These are phyloP conservation scores for Colletotrichum sp. DNA, from an alignment of 2,329 filamentous ascomycete genomes.

Conservation along the genomic window DNA sequence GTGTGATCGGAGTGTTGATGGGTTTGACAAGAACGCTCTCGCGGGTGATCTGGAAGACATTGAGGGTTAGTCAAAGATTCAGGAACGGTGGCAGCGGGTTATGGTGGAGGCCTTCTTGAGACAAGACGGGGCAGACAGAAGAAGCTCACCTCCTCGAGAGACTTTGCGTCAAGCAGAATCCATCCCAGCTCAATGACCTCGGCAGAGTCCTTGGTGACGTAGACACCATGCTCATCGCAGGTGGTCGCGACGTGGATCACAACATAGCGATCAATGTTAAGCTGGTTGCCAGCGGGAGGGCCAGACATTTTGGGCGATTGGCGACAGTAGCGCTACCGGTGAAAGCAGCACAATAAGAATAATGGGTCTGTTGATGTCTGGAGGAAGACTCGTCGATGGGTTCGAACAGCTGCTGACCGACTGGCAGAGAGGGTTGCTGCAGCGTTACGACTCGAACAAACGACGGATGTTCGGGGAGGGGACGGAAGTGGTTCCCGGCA, in stretches of 20 bases:
- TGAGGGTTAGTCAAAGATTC: constrained; percentile 17
- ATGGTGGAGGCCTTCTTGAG: not conserved
- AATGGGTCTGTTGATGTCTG: constrained; percentile 1
- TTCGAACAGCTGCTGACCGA: constrained; percentile 3
- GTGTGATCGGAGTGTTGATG: constrained; percentile 97
- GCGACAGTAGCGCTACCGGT: constrained; percentile 18
- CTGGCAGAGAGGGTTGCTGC: constrained; percentile 4
- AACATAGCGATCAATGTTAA: constrained; percentile 92
- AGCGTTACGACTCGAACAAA: constrained; percentile 21
- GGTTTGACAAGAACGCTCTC: constrained; percentile 98
- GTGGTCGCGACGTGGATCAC: constrained; percentile 99
- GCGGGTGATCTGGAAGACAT: constrained; percentile 75
- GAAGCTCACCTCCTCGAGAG: constrained; percentile 82
- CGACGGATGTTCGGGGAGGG: constrained; percentile 21
- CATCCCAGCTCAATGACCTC: constrained; percentile 99
- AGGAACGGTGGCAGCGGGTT: constrained; percentile 16
- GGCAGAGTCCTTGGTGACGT: constrained; percentile 98
- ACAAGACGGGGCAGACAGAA: not conserved
- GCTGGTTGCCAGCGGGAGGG: constrained; percentile 57
- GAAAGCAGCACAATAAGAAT: constrained; percentile 17
- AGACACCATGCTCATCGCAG: constrained; percentile 98
- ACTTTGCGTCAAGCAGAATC: constrained; percentile 93
- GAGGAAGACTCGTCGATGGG: not conserved
- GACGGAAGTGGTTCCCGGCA: constrained; percentile 21
- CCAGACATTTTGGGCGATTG: constrained; percentile 42